Conservation (phyloP, 2,329 filamentous ascomycete genomes). For the Pestalotiopsis sp. region DNA sequence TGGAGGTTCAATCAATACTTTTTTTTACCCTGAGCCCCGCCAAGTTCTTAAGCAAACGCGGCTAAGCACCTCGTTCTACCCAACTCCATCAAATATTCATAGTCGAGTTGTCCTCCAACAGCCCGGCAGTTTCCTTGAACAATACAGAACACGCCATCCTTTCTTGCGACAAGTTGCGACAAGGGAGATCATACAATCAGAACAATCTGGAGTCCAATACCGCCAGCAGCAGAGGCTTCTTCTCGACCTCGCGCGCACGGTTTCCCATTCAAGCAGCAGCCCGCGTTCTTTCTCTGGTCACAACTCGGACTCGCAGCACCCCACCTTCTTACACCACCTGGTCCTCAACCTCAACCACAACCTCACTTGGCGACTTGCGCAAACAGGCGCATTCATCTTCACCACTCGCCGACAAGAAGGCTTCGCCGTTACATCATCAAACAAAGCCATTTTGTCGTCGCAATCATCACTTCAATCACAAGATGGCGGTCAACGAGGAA, state of each 20-base stretch:
- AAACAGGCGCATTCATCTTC: background rate
- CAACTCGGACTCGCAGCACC: background rate
- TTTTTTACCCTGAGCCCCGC: background rate
- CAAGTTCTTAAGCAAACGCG: background rate
- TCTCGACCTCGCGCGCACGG: background rate
- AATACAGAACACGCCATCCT: too few relatives aligned
- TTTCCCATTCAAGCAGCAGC: background rate
- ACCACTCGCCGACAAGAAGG: background rate
- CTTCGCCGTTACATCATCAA: background rate
- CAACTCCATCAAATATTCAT: background rate
- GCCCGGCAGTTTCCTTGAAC: background rate
- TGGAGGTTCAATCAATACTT: background rate
- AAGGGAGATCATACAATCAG: background rate
- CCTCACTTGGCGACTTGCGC: background rate
- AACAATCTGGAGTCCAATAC: background rate
- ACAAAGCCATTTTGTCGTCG: background rate
- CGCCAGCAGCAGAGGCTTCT: background rate
- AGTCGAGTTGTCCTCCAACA: background rate
- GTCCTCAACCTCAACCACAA: background rate
- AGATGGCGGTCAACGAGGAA: slow-evolving; percentile 13
- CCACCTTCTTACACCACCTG: background rate
- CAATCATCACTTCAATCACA: background rate
- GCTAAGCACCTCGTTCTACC: background rate
- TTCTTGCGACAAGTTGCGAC: background rate
- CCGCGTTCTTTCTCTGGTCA: background rate